Evolutionary conservation across 164 flowering plant genomes (phyloP).

Genomic region (Tetracentron sinense): DNA sequence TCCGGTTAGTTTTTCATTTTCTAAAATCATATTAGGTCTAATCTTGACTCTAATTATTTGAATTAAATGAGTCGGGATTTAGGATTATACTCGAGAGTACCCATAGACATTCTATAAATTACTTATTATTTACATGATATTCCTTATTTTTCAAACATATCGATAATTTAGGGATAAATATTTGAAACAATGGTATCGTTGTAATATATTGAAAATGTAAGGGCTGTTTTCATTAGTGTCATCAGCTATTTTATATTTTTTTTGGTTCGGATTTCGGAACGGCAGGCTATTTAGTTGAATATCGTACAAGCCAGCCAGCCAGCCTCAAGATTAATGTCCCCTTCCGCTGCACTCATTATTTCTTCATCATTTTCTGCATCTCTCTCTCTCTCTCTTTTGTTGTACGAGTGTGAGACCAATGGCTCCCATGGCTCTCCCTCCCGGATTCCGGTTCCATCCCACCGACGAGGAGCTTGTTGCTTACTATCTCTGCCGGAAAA

Average conservation of each 20-base stretch:
- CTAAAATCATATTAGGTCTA: too few species aligned
- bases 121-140: too few species aligned
- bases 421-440: slow-evolving; percentile 69
- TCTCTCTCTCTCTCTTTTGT: slow-evolving; percentile 4
- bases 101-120: too few species aligned
- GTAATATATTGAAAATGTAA: slow-evolving; percentile 1
- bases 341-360: not conserved
- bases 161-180: too few species aligned
- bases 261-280: too few species aligned
- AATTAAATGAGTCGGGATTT: too few species aligned
- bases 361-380: not conserved
- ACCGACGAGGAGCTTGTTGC: slow-evolving; percentile 74
- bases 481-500: slow-evolving; percentile 57
- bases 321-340: slow-evolving; percentile 8
- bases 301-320: slow-evolving; percentile 14
- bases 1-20: too few species aligned
- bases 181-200: not conserved
- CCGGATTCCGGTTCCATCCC: slow-evolving; percentile 74
- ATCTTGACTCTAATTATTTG: too few species aligned
- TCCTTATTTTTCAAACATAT: too few species aligned
- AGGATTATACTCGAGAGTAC: too few species aligned
- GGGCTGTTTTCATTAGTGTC: slow-evolving; percentile 17
- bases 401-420: slow-evolving; percentile 12
- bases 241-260: too few species aligned
- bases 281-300: slow-evolving; percentile 36